These are phyloP conservation scores for Lentinula guzmanii DNA, from an alignment of 768 basidiomycete species.

Conservation along the genomic window DNA sequence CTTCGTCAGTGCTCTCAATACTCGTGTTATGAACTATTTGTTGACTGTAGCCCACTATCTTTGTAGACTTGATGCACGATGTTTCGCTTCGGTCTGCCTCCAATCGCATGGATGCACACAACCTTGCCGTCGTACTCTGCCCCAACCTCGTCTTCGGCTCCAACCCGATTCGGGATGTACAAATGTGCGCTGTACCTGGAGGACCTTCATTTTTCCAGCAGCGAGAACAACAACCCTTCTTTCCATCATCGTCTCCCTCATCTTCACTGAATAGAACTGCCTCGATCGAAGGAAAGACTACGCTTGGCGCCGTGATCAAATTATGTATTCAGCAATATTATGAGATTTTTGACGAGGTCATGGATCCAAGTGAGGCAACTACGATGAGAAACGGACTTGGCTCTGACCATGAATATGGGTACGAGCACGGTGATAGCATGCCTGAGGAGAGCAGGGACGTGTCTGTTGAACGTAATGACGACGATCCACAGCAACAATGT, in stretches of 20 bases:
- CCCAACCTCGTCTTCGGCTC: conserved; percentile 75
- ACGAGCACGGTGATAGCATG: not conserved
- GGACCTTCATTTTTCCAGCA: conserved; percentile 32
- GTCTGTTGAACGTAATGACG: not conserved
- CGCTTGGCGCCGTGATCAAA: conserved; percentile 66
- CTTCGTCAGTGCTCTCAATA: conserved; percentile 39
- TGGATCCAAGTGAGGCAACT: conserved; percentile 58
- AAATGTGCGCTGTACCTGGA: conserved; percentile 62
- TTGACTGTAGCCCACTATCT: conserved; percentile 11
- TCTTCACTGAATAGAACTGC: conserved; percentile 18
- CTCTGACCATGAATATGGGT: not conserved
- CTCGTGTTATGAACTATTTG: not conserved
- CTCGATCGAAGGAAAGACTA: conserved; percentile 43
- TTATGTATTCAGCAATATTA: conserved; percentile 80
- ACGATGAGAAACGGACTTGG: not conserved
- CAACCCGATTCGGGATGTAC: conserved; percentile 64
- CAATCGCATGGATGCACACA: conserved; percentile 81
- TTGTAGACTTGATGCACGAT: conserved; percentile 71
- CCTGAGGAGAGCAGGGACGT: not conserved
- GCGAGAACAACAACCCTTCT: conserved; percentile 13
- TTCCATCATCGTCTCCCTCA: conserved; percentile 9
- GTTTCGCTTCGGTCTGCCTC: conserved; percentile 59
- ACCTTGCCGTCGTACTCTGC: conserved; percentile 72
- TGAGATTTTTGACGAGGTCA: conserved; percentile 81
- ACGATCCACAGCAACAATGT: not conserved